Base-by-base conservation (phyloP, 139 green algal species). In the Microglena sp. region DNA sequence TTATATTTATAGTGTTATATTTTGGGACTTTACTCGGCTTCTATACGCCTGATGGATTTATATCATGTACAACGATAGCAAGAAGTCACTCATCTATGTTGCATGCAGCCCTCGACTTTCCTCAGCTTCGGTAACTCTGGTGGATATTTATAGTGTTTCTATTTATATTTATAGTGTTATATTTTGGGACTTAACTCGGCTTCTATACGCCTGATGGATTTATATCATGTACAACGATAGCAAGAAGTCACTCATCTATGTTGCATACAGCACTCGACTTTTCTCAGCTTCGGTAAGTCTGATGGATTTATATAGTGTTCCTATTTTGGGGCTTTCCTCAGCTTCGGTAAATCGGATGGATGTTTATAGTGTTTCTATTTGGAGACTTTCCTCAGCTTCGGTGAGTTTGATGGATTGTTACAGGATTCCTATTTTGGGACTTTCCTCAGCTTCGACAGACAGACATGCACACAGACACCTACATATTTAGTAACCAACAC, bases 281-380 rank as follows among this genome's bases (percentile, higher is more conserved):
- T n/a, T n/a, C n/a, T n/a, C n/a, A n/a, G n/a, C n/a, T n/a, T n/a
- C n/a, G n/a, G n/a, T n/a, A n/a, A n/a, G n/a, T n/a, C n/a, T n/a
- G n/a, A n/a, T n/a, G n/a, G n/a, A n/a, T n/a, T n/a, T n/a, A n/a
- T n/a, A n/a, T n/a, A n/a, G n/a, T n/a, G n/a, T n/a, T n/a, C n/a
- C n/a, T n/a, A n/a, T n/a, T n/a, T n/a, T n/a, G n/a, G n/a, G n/a
- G n/a, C n/a, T n/a, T n/a, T n/a, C n/a, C n/a, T n/a, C n/a, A n/a
- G n/a, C n/a, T n/a, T n/a, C n/a, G n/a, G n/a, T n/a, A n/a, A n/a
- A n/a, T n/a, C n/a, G n/a, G n/a, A n/a, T n/a, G n/a, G n/a, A n/a
- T n/a, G n/a, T n/a, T n/a, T n/a, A n/a, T n/a, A n/a, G 24, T 95
- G 18, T 92, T 0, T 94, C 88, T 72, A 81, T 64, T 62, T 92